Base-by-base conservation (phyloP, 1,284 basidiomycete genomes). In the Golubevia pallescens region DNA sequence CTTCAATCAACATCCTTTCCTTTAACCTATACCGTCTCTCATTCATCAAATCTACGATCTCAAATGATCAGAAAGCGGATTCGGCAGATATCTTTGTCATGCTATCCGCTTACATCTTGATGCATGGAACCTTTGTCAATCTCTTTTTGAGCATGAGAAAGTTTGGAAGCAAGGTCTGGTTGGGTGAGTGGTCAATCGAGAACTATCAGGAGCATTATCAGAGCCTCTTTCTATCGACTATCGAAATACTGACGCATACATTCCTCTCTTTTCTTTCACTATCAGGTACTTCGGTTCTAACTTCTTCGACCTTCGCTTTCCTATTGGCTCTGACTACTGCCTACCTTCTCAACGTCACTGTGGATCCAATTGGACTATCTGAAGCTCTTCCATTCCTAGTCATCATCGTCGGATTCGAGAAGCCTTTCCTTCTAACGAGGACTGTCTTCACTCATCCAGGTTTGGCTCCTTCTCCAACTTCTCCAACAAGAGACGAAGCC, bases 351-450 rank as follows among this genome's bases (percentile, higher is more conserved):
- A 89, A 90, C 71, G 93, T 99, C 63, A 92, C 92, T 5, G 92
- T 99, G 75, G 95, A 99, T 86, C 94, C 94, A 1, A 92, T 99
- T 65, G 91, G 92, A 16, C 89, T 99, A 38, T 95, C 93, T 14
- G 97, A 99, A 86, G 95, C 96, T 0, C 89, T 99, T 1, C 96
- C 96, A 0, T 99, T 99, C 91, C 89, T 99, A 51, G 95, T 99
- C 55, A 97, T 97, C 86, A 96, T 94, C 0, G 92, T 99, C 65
- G 96, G 96, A 13, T 99, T 98, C 84, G 96, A 99, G 87, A 99
- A 99, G 87, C 96, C 95, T 0, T 92, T 95, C 67, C 90, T 93
- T 10, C 90, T 99, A 52, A 95, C 95, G 0, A 90, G 92, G 28
- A 93, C 95, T 10, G 93, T 98, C 42, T 94, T 98, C 86, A 89